Percentiles rank a stretch among this genome's conserved stretches.
Evolutionary conservation across 2,329 filamentous ascomycete species (phyloP).

Genomic region (Zymoseptoria ardabiliae): DNA sequence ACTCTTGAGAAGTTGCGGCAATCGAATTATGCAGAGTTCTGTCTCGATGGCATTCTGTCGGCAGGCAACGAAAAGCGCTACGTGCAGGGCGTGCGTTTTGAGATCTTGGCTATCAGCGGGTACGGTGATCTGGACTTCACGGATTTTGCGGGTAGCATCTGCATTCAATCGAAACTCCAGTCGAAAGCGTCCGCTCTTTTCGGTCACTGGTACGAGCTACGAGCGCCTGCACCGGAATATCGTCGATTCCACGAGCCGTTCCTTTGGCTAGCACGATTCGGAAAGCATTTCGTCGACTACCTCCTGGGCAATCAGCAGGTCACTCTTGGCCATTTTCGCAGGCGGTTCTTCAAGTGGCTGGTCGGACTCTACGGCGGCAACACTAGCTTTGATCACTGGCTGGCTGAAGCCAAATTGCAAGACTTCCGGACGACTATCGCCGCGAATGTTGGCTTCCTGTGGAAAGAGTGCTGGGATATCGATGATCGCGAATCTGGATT

Average conservation of each 20-base stretch:
- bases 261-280: conserved; percentile 62
- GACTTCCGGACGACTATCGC: conserved; percentile 60
- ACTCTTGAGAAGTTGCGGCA: conserved; percentile 11
- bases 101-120: conserved; percentile 56
- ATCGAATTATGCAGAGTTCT: conserved; percentile 31
- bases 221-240: conserved; percentile 53
- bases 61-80: conserved; percentile 39
- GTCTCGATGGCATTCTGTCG: conserved; percentile 55
- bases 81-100: conserved; percentile 51
- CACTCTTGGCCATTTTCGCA: conserved; percentile 50
- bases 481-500: conserved; percentile 27
- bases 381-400: conserved; percentile 49
- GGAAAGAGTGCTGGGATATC: conserved; percentile 54
- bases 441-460: conserved; percentile 56
- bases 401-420: conserved; percentile 25
- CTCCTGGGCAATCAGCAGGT: conserved; percentile 38
- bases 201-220: conserved; percentile 55
- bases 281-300: conserved; percentile 67
- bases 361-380: conserved; percentile 39
- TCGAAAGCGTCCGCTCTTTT: conserved; percentile 14
- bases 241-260: conserved; percentile 55
- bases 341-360: conserved; percentile 54
- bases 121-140: conserved; percentile 50
- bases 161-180: conserved; percentile 50
- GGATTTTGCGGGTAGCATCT: conserved; percentile 41